Evolutionary conservation across 148 eudicot genomes (phyloP).

Genomic region (Oxyria digyna): DNA sequence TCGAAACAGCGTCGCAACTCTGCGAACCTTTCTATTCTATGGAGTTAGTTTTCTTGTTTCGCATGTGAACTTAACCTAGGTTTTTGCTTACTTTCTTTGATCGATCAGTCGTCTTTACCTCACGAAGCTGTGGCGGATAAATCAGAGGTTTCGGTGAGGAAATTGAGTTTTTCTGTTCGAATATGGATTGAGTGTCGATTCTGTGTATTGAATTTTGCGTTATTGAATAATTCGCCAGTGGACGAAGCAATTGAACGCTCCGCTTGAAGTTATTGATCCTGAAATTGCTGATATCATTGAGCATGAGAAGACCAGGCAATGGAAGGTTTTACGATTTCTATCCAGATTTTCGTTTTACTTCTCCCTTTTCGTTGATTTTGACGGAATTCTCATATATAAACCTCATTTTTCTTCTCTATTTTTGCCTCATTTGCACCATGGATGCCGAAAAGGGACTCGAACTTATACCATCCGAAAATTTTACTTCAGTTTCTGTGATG

Average conservation of each 20-base stretch:
- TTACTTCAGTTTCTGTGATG: slow-evolving; percentile 94
- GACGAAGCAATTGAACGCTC: slow-evolving; percentile 94
- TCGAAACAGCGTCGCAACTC: neutral
- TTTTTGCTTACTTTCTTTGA: slow-evolving; percentile 7
- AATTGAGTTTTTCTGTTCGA: neutral
- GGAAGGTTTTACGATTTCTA: slow-evolving; percentile 44
- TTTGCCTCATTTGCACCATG: neutral
- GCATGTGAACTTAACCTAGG: neutral
- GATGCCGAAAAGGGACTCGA: slow-evolving; percentile 61
- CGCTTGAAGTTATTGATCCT: slow-evolving; percentile 82
- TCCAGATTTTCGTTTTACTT: neutral
- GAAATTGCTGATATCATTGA: slow-evolving; percentile 91
- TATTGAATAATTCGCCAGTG: slow-evolving; percentile 33
- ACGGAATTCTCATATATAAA: neutral
- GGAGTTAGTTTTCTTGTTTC: neutral
- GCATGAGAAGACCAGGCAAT: slow-evolving; percentile 88
- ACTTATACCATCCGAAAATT: slow-evolving; percentile 95
- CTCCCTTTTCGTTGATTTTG: neutral
- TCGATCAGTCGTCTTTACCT: slow-evolving; percentile 53
- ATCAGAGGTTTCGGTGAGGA: slow-evolving; percentile 54
- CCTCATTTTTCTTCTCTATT: neutral
- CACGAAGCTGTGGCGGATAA: slow-evolving; percentile 60
- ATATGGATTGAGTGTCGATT: neutral
- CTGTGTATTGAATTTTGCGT: neutral
- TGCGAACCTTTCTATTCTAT: neutral